Evolutionary conservation across 2,329 filamentous ascomycete genomes (phyloP), one percentile per base, ranked within the genome.

Genomic region (Trichoderma sp.): DNA sequence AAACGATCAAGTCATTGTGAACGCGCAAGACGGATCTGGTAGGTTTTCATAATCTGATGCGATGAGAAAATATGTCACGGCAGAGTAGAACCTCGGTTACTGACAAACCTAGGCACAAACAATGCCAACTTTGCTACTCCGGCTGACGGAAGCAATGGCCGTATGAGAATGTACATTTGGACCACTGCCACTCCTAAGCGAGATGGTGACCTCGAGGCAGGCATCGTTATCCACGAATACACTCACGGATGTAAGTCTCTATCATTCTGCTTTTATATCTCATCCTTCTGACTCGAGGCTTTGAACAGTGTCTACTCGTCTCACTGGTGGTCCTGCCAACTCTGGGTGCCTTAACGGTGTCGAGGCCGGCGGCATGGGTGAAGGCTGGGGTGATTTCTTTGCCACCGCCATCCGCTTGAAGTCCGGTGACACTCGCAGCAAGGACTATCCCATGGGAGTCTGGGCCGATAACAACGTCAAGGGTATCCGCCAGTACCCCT

Each of bases 91-190:
- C 5, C 5, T 40, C 37, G 6, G 7, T 16, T 40, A 19, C 37
- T 40, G 7, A 40, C 37, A 5, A 40, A 5, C 1, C 10, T 40
- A 0, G 83, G 81, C 19, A 81, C 78, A 1, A 86, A 89, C 79
- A 89, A 89, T 70, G 87, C 87, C 69, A 84, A 87, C 77, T 88
- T 89, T 71, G 81, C 82, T 5, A 86, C 86, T 0, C 85, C 84
- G 0, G 79, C 81, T 0, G 86, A 88, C 71, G 86, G 86, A 10
- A 75, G 79, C 53, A 76, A 78, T 2, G 84, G 83, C 16, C 82
- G 85, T 35, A 89, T 89, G 87, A 76, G 84, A 27, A 88, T 89
- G 86, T 88, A 84, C 74, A 76, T 89, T 59, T 89, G 85, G 85
- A 83, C 80, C 10, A 72, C 73, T 11, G 81, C 83, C 7, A 83